phyloP scores from a whole-genome alignment of 148 eudicot genomes.

The Rhododendron vialii region DNA sequence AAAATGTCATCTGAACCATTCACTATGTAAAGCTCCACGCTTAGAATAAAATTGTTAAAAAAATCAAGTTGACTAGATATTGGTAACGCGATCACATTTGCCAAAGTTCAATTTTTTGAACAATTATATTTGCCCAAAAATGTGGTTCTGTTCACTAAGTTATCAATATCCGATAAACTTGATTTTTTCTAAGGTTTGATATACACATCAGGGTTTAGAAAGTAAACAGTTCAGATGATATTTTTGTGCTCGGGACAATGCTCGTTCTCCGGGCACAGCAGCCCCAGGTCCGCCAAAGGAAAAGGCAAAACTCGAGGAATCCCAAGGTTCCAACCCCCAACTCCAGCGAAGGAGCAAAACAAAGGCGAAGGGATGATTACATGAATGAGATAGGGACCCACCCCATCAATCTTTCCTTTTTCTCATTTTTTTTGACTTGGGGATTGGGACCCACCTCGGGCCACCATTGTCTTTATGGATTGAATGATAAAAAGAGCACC shows the following conservation, averaged over 20 bases:
- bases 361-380: conserved; percentile 20
- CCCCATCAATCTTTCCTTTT: conserved; percentile 9
- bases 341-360: conserved; percentile 5
- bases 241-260: too few species aligned
- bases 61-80: background rate
- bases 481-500: conserved; percentile 65
- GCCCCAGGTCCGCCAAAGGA: background rate
- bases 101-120: background rate
- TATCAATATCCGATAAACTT: too few species aligned
- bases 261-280: too few species aligned
- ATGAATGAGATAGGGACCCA: conserved; percentile 18
- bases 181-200: too few species aligned
- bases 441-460: conserved; percentile 20
- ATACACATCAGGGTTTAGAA: too few species aligned
- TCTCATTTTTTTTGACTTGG: conserved; percentile 14
- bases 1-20: background rate
- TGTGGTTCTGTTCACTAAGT: too few species aligned
- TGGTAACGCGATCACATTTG: background rate
- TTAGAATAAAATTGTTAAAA: background rate
- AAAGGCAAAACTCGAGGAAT: conserved; percentile 16
- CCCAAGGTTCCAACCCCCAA: conserved; percentile 19
- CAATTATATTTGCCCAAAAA: too few species aligned
- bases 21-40: background rate
- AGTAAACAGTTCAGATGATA: too few species aligned
- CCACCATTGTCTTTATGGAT: conserved; percentile 57